Percentiles rank a stretch among this genome's conserved stretches.
Evolutionary conservation across 1,284 basidiomycete species (phyloP).

Genomic region (Sparassis latifolia): DNA sequence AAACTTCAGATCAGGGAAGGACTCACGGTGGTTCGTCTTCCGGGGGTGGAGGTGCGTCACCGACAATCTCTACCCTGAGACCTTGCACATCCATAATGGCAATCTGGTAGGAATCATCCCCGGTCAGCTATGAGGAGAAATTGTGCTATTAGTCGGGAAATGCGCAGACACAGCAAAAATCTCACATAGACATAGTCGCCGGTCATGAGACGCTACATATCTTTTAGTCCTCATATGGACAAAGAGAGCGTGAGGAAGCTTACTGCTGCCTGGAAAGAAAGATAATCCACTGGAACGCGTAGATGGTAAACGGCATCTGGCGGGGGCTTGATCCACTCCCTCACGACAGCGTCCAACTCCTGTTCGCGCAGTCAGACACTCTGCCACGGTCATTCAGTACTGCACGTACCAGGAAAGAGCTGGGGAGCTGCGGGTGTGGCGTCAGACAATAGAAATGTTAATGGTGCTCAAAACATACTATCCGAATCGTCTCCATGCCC

Average conservation of each 20-base stretch:
- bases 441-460: background rate
- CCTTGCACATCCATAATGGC: conserved; percentile 72
- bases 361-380: conserved; percentile 21
- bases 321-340: conserved; percentile 78
- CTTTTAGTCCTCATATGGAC: conserved; percentile 10
- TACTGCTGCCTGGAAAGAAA: conserved; percentile 73
- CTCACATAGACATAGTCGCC: conserved; percentile 74
- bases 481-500: conserved; percentile 77
- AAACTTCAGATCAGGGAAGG: background rate
- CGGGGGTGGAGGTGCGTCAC: conserved; percentile 72
- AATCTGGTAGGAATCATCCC: conserved; percentile 80
- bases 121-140: conserved; percentile 46
- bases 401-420: conserved; percentile 45
- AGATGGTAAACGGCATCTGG: conserved; percentile 66
- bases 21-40: conserved; percentile 71
- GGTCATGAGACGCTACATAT: conserved; percentile 60
- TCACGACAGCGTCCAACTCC: conserved; percentile 72
- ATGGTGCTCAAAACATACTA: conserved; percentile 34
- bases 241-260: conserved; percentile 21
- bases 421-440: conserved; percentile 48
- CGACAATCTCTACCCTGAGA: conserved; percentile 73
- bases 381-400: background rate
- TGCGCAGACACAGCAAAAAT: conserved; percentile 3
- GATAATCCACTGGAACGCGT: conserved; percentile 76
- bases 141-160: background rate